phyloP scores from a whole-genome alignment of 257 asterid species.

The Jacaranda mimosifolia region DNA sequence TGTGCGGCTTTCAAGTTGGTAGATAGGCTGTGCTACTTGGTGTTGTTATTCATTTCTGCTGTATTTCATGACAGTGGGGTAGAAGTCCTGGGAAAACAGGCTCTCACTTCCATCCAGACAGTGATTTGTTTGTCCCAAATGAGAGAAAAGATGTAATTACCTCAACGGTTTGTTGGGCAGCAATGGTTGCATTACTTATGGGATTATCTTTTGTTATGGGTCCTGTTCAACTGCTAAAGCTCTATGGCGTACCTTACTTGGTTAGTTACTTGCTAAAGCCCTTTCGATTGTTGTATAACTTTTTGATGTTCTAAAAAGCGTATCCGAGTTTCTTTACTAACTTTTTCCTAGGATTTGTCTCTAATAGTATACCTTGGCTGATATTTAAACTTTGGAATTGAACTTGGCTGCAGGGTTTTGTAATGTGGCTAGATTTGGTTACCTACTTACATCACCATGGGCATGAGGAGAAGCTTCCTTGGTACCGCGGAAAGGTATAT shows the following conservation, averaged over 20 bases:
- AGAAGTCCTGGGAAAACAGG: conserved; percentile 95
- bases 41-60: conserved; percentile 15
- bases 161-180: conserved; percentile 86
- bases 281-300: neutral
- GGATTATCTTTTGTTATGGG: conserved; percentile 81
- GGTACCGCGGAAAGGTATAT: conserved; percentile 63
- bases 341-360: neutral
- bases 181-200: conserved; percentile 81
- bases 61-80: conserved; percentile 66
- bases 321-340: neutral
- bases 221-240: conserved; percentile 79
- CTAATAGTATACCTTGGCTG: neutral
- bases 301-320: neutral
- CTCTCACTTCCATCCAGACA: conserved; percentile 87
- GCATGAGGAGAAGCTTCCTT: conserved; percentile 62
- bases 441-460: conserved; percentile 73
- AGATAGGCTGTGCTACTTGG: neutral
- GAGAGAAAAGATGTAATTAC: conserved; percentile 87
- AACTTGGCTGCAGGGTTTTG: conserved; percentile 54
- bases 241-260: conserved; percentile 86
- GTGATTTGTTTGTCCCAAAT: conserved; percentile 82
- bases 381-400: conserved; percentile 18
- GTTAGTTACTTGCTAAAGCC: conserved; percentile 51
- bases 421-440: conserved; percentile 62
- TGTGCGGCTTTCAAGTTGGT: neutral